phyloP scores from a whole-genome alignment of 1,284 basidiomycete genomes.

The Tilletia caries region DNA sequence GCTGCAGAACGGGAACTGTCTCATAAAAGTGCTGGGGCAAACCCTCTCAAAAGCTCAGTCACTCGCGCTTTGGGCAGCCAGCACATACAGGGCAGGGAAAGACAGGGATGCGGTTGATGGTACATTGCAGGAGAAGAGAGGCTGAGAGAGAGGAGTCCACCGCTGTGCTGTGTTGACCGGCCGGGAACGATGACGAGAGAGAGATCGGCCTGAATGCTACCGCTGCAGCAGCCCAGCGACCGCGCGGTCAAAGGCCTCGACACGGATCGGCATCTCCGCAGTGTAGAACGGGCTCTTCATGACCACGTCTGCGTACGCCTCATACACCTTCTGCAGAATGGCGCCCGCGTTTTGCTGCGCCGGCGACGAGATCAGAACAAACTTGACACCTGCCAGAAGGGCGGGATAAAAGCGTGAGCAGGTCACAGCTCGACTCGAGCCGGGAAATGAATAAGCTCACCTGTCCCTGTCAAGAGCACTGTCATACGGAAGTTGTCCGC shows the following conservation, averaged over 20 bases:
- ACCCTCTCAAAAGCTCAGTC: no score
- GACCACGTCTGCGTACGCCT: slow-evolving; percentile 84
- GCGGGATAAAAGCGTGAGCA: not conserved
- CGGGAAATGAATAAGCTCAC: slow-evolving; percentile 58
- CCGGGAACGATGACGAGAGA: not conserved
- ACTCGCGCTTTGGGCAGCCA: no score
- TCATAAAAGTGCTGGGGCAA: no score
- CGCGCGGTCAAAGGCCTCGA: slow-evolving; percentile 72
- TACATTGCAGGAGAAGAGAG: no score
- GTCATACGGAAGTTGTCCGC: slow-evolving; percentile 88
- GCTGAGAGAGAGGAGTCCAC: no score
- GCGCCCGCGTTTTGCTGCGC: slow-evolving; percentile 63
- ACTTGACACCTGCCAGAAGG: slow-evolving; percentile 77
- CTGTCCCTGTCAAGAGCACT: slow-evolving; percentile 85
- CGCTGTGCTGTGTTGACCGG: no score
- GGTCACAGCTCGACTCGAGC: no score
- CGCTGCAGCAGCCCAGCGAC: not conserved
- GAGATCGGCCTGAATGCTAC: not conserved
- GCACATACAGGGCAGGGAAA: no score
- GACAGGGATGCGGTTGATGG: no score
- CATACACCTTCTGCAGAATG: slow-evolving; percentile 71
- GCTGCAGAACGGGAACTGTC: no score
- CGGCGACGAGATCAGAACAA: slow-evolving; percentile 81
- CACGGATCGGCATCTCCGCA: slow-evolving; percentile 96
- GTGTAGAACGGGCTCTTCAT: slow-evolving; percentile 99